Evolutionary conservation across 495 filamentous ascomycete genomes (phyloP).

Genomic region (Xylona heveae): DNA sequence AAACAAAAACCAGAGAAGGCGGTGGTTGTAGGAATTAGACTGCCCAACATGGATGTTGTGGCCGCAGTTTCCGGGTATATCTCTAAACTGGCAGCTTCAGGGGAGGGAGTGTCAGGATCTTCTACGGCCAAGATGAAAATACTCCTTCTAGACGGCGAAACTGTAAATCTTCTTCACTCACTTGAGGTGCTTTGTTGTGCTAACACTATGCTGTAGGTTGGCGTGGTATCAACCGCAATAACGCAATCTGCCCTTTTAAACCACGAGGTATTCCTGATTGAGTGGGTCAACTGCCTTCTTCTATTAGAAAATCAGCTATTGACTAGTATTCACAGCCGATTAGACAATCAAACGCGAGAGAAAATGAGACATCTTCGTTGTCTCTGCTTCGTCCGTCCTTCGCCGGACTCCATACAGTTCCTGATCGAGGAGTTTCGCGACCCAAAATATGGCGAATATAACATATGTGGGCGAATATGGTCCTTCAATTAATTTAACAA

Average conservation of each 20-base stretch:
- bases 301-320: slow-evolving; percentile 4
- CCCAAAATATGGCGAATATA: slow-evolving; percentile 94
- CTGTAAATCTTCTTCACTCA: slow-evolving; percentile 29
- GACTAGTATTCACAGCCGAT: slow-evolving; percentile 25
- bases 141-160: slow-evolving; percentile 82
- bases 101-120: slow-evolving; percentile 45
- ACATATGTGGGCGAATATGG: slow-evolving; percentile 36
- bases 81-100: slow-evolving; percentile 85
- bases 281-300: slow-evolving; percentile 21
- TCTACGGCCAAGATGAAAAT: slow-evolving; percentile 97
- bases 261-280: slow-evolving; percentile 93
- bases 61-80: slow-evolving; percentile 86
- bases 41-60: slow-evolving; percentile 65
- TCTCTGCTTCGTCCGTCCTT: slow-evolving; percentile 80
- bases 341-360: slow-evolving; percentile 79
- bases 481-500: not conserved
- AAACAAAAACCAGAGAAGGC: too few species aligned
- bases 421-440: slow-evolving; percentile 92
- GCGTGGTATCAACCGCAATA: slow-evolving; percentile 82
- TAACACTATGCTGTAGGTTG: slow-evolving; percentile 27
- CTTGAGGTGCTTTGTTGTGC: slow-evolving; percentile 3
- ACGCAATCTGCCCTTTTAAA: slow-evolving; percentile 92
- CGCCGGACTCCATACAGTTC: slow-evolving; percentile 73
- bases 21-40: too few species aligned
- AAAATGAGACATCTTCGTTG: slow-evolving; percentile 96